These are phyloP conservation scores for Candida broadrunensis DNA, from an alignment of 805 yeast species.

Conservation along the genomic window DNA sequence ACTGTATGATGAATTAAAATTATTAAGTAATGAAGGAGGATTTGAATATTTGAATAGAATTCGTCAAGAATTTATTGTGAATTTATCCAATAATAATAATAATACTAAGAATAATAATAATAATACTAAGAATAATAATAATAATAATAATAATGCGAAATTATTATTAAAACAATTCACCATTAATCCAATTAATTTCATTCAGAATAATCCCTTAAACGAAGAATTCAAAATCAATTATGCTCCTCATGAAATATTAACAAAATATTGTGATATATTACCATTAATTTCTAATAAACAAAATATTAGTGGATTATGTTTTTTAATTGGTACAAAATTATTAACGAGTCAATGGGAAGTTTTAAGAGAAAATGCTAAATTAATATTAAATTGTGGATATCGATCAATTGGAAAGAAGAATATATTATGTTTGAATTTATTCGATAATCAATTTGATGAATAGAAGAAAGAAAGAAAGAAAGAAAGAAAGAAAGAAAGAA, in stretches of 20 bases:
- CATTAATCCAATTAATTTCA: conserved; percentile 18
- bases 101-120: too few relatives aligned
- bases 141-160: conserved; percentile 17
- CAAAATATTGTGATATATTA: conserved; percentile 32
- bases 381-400: conserved; percentile 40
- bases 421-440: conserved; percentile 32
- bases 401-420: conserved; percentile 37
- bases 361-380: conserved; percentile 39
- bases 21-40: conserved; percentile 34
- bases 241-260: conserved; percentile 24
- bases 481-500: too few relatives aligned
- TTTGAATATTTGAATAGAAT: conserved; percentile 32
- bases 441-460: conserved; percentile 17
- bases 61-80: conserved; percentile 26
- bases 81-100: too few relatives aligned
- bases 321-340: conserved; percentile 35
- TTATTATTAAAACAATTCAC: conserved; percentile 19
- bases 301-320: conserved; percentile 41
- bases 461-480: too few relatives aligned
- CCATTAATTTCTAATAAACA: conserved; percentile 32
- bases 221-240: conserved; percentile 6
- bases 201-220: conserved; percentile 4
- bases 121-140: too few relatives aligned
- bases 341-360: conserved; percentile 41
- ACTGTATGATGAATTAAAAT: conserved; percentile 21